Evolutionary conservation across 371 early-diverging fungal species (phyloP).

Genomic region (Nematocida ironsii): DNA sequence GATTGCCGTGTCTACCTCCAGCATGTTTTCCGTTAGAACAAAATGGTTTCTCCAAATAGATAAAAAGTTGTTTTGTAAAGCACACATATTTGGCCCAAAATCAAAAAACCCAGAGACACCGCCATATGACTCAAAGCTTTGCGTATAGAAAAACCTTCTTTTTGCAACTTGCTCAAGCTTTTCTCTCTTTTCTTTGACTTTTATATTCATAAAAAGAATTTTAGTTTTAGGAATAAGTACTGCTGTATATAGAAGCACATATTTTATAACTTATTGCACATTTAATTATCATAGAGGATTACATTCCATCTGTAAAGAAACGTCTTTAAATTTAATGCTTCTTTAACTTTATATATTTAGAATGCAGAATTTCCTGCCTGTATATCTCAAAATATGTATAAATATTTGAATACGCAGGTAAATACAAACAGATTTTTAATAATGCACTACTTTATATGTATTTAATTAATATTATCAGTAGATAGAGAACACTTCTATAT

Average conservation of each 20-base stretch:
- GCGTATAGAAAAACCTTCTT: slow-evolving; percentile 66
- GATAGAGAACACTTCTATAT: too few species aligned
- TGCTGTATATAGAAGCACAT: too few species aligned
- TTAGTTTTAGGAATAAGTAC: not conserved
- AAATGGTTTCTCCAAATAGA: slow-evolving; percentile 88
- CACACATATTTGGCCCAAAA: slow-evolving; percentile 90
- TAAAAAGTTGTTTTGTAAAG: slow-evolving; percentile 88
- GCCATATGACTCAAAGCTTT: slow-evolving; percentile 65
- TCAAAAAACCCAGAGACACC: slow-evolving; percentile 82
- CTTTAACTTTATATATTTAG: too few species aligned
- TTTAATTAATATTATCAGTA: too few species aligned
- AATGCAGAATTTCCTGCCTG: too few species aligned
- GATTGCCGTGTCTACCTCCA: slow-evolving; percentile 93
- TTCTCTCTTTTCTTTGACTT: slow-evolving; percentile 43
- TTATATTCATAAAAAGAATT: slow-evolving; percentile 31
- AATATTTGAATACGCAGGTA: too few species aligned
- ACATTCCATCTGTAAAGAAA: not conserved
- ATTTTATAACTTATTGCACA: not conserved
- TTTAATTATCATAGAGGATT: not conserved
- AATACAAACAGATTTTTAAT: not conserved
- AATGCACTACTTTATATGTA: not conserved
- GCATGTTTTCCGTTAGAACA: slow-evolving; percentile 94
- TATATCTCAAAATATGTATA: too few species aligned
- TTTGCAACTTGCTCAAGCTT: slow-evolving; percentile 65
- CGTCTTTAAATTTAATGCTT: too few species aligned